Percentiles rank a stretch among this genome's conserved stretches.
phyloP scores from a whole-genome alignment of 2,329 filamentous ascomycete species.

The Ramichloridium luteum region DNA sequence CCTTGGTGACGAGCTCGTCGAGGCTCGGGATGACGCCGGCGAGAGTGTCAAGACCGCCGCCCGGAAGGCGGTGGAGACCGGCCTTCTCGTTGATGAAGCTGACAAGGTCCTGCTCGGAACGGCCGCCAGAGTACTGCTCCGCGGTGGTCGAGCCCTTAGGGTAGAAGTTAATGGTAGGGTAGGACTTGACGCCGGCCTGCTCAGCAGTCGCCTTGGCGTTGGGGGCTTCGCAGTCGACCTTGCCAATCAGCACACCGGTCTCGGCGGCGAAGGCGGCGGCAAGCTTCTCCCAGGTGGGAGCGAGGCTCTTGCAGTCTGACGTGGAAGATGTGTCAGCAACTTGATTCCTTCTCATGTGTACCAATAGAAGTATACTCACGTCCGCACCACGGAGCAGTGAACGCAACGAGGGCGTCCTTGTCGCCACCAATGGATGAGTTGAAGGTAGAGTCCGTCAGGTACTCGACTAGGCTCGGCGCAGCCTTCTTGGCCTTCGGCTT shows the following conservation, averaged over 20 bases:
- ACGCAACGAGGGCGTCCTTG: slow-evolving; percentile 85
- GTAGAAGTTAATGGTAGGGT: slow-evolving; percentile 98
- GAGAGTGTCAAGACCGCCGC: slow-evolving; percentile 63
- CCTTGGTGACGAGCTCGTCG: slow-evolving; percentile 65
- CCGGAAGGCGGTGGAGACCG: slow-evolving; percentile 70
- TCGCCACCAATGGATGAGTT: slow-evolving; percentile 65
- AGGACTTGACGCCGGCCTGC: slow-evolving; percentile 68
- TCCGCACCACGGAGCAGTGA: slow-evolving; percentile 97
- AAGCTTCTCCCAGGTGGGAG: slow-evolving; percentile 78
- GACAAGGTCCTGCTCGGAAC: slow-evolving; percentile 64
- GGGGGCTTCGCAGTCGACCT: slow-evolving; percentile 85
- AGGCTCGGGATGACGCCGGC: slow-evolving; percentile 75
- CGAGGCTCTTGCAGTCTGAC: slow-evolving; percentile 89
- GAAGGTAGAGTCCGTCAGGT: slow-evolving; percentile 72
- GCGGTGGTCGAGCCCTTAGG: slow-evolving; percentile 65
- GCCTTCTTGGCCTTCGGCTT: slow-evolving; percentile 62
- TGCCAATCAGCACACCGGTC: slow-evolving; percentile 70
- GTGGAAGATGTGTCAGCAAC: slow-evolving; percentile 9
- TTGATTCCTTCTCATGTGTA: too few species aligned
- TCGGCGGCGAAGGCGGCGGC: slow-evolving; percentile 72
- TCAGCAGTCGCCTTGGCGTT: slow-evolving; percentile 68
- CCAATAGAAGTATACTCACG: slow-evolving; percentile 50
- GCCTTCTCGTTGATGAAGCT: slow-evolving; percentile 78
- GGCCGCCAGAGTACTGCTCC: slow-evolving; percentile 61
- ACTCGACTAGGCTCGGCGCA: slow-evolving; percentile 61